These are phyloP conservation scores for Coffea eugenioides DNA, from an alignment of 257 asterid species.

Conservation along the genomic window DNA sequence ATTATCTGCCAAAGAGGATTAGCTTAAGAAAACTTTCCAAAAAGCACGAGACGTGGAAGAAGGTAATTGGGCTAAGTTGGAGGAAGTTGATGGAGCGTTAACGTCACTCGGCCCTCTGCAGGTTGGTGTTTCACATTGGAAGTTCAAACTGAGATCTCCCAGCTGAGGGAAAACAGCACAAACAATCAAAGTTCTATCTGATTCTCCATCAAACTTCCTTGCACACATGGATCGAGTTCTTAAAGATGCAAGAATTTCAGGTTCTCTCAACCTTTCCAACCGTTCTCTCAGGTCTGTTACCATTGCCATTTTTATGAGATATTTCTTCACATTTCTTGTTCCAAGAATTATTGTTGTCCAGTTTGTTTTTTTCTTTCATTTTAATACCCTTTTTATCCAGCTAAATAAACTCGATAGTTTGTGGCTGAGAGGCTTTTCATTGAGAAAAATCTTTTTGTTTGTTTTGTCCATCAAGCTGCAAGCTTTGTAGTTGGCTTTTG, in stretches of 20 bases:
- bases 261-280: conserved; percentile 90
- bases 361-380: background rate
- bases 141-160: background rate
- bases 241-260: conserved; percentile 88
- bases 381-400: background rate
- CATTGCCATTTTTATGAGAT: background rate
- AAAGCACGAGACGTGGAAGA: too few species aligned
- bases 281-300: conserved; percentile 75
- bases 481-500: background rate
- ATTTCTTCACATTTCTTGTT: background rate
- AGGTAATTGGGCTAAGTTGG: too few species aligned
- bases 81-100: too few species aligned
- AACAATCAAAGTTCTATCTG: background rate
- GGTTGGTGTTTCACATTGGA: background rate
- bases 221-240: conserved; percentile 69
- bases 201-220: background rate
- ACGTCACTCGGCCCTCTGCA: too few species aligned
- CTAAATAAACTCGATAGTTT: background rate
- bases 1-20: too few species aligned
- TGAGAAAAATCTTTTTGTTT: background rate
- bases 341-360: background rate
- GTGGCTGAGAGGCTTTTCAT: too few species aligned
- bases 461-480: conserved; percentile 9
- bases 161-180: background rate
- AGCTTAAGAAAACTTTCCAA: too few species aligned